These are phyloP conservation scores for Rhodosporidiobolus odoratus DNA, from an alignment of 768 basidiomycete species.

Conservation along the genomic window DNA sequence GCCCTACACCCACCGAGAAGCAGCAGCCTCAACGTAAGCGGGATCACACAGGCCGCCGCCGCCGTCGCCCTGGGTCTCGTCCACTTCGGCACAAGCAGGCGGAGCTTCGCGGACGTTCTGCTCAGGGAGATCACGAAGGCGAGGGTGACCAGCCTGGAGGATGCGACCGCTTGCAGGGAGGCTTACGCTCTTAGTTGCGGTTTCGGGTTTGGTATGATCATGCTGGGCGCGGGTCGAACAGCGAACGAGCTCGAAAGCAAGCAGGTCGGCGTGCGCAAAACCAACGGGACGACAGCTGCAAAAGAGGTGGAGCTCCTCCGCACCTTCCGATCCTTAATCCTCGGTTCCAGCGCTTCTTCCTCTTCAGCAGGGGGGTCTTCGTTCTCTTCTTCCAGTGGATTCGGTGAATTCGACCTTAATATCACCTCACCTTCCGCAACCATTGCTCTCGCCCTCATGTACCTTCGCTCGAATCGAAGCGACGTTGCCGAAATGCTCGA, in stretches of 20 bases:
- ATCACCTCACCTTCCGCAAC: conserved; percentile 88
- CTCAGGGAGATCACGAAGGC: conserved; percentile 72
- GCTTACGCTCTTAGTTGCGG: conserved; percentile 85
- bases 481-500: conserved; percentile 81
- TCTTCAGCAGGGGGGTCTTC: neutral
- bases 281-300: neutral
- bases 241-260: conserved; percentile 54
- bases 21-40: conserved; percentile 81
- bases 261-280: conserved; percentile 65
- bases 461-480: conserved; percentile 70
- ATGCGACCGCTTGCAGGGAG: conserved; percentile 82
- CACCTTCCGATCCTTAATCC: conserved; percentile 27
- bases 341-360: neutral
- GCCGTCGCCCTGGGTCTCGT: conserved; percentile 80
- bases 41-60: conserved; percentile 84
- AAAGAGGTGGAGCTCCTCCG: conserved; percentile 23
- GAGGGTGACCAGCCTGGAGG: conserved; percentile 72
- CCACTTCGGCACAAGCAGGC: conserved; percentile 78
- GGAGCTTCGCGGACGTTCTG: conserved; percentile 88
- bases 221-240: conserved; percentile 72
- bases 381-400: neutral
- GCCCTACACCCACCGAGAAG: conserved; percentile 80
- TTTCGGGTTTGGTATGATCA: conserved; percentile 90
- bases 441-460: conserved; percentile 87
- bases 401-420: conserved; percentile 62